Conservation (phyloP, 2,329 filamentous ascomycete species). For the Allantophomopsis cytisporea region DNA sequence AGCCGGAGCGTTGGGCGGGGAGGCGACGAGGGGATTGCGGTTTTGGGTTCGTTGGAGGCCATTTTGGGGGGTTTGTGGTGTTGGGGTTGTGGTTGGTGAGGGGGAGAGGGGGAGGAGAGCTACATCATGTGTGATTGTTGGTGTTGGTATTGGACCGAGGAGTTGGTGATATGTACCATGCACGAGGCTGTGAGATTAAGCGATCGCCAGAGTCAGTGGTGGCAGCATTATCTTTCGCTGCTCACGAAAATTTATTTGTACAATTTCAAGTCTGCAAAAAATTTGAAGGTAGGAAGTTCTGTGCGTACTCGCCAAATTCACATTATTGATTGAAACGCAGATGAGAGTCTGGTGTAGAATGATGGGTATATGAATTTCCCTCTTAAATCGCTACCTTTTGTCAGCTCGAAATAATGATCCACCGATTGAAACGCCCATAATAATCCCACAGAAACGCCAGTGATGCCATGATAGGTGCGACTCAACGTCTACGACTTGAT, state of each 20-base stretch:
- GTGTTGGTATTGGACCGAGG: too few relatives aligned
- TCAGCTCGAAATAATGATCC: neutral
- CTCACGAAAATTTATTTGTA: too few relatives aligned
- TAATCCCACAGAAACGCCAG: conserved; percentile 6
- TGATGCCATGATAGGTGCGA: conserved; percentile 1
- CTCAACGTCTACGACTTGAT: conserved; percentile 39
- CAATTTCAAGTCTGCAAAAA: too few relatives aligned
- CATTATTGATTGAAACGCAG: too few relatives aligned
- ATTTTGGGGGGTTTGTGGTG: conserved; percentile 8
- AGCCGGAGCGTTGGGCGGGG: conserved; percentile 34
- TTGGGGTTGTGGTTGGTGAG: too few relatives aligned
- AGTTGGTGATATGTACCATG: too few relatives aligned
- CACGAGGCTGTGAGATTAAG: too few relatives aligned
- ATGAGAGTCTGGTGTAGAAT: neutral
- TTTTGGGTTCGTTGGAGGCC: conserved; percentile 20
- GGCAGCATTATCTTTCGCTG: too few relatives aligned
- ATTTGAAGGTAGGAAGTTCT: too few relatives aligned
- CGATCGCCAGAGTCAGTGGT: too few relatives aligned
- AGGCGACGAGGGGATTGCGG: conserved; percentile 19
- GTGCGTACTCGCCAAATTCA: too few relatives aligned
- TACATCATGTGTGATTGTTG: neutral
- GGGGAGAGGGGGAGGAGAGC: neutral
- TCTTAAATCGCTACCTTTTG: neutral
- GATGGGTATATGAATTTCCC: neutral
- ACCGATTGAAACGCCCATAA: too few relatives aligned